Evolutionary conservation across 2,329 filamentous ascomycete species (phyloP).

Genomic region (Fusarium dimerum): DNA sequence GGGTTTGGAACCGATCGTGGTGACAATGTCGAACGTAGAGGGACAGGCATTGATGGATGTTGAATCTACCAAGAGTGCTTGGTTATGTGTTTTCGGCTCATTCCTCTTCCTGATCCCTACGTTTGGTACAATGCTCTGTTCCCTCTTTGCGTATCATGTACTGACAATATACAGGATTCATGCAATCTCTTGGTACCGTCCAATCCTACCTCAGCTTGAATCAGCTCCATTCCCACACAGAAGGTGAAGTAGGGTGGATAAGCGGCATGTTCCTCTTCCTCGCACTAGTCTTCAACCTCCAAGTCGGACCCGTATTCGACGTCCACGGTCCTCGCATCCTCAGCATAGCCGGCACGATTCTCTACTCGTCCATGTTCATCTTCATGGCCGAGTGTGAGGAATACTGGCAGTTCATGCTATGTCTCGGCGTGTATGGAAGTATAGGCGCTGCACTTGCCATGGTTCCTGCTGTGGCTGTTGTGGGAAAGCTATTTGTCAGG

Average conservation of each 20-base stretch:
- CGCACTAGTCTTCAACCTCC: slow-evolving; percentile 45
- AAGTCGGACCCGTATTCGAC: slow-evolving; percentile 51
- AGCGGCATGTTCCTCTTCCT: slow-evolving; percentile 47
- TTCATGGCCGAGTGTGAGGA: slow-evolving; percentile 46
- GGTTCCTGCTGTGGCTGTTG: slow-evolving; percentile 34
- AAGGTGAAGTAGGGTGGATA: slow-evolving; percentile 51
- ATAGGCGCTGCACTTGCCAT: slow-evolving; percentile 41
- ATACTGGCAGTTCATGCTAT: slow-evolving; percentile 52
- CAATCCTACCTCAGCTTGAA: slow-evolving; percentile 48
- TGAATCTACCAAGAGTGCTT: slow-evolving; percentile 20
- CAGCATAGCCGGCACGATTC: slow-evolving; percentile 36
- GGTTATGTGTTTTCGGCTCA: slow-evolving; percentile 27
- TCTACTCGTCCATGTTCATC: slow-evolving; percentile 43
- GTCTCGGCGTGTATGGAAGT: slow-evolving; percentile 44
- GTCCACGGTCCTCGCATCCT: slow-evolving; percentile 46
- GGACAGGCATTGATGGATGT: slow-evolving; percentile 5
- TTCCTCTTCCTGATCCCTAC: slow-evolving; percentile 24
- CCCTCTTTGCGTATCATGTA: not conserved
- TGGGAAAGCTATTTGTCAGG: slow-evolving; percentile 33
- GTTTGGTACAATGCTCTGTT: slow-evolving; percentile 17
- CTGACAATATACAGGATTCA: slow-evolving; percentile 40
- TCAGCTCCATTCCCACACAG: slow-evolving; percentile 43
- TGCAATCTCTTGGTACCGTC: slow-evolving; percentile 48
- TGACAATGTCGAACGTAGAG: not conserved
- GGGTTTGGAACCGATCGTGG: not conserved